Evolutionary conservation across 352 stramenopile species (phyloP), one percentile per base, ranked within the genome.

Genomic region (Pythium folliculosum): DNA sequence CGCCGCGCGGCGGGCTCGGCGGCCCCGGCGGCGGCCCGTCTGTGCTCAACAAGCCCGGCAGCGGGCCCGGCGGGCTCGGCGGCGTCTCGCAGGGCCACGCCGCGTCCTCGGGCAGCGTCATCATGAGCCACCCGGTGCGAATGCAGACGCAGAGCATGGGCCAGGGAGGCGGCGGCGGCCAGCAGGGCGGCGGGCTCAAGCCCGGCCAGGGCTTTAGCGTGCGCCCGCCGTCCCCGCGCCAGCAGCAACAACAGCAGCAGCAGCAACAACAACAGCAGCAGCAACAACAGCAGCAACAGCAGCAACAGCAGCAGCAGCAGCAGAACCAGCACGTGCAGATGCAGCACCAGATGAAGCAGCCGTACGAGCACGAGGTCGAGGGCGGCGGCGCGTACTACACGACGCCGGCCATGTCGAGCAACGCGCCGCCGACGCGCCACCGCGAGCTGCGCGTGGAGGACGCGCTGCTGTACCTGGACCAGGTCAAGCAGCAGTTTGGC

Each of bases 401-500:
- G 4, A 61, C 58, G 35, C 59, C 59, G 23, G 56, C 62, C 47
- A 78, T 77, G 71, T 67, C 70, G 43, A 72, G 67, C 51, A 37
- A 54, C 17, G 32, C 40, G 9, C 66, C 60, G 3, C 73, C 69
- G 8, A 80, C 82, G 23, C 82, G 80, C 19, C 82, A 94, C 71
- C 84, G 86, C 5, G 88, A 96, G 60, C 75, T 96, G 2, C 81
- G 86, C 40, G 97, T 99, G 12, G 97, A 99, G 77, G 98, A 99
- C 80, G 98, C 98, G n/a, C 81, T 99, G 40, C 80, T 99, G 37
- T 99, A 99, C 75, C 78, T 99, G 14, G 97, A 99, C 73, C 96
- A 99, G 82, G 97, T 99, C 53, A 99, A 99, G 80, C 97, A 99
- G 73, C 96, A 99, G 82, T 99, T 99, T 82, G 93, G 94, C 44